Conservation (phyloP, 2,329 filamentous ascomycete genomes). For the Drechslera avenae region DNA sequence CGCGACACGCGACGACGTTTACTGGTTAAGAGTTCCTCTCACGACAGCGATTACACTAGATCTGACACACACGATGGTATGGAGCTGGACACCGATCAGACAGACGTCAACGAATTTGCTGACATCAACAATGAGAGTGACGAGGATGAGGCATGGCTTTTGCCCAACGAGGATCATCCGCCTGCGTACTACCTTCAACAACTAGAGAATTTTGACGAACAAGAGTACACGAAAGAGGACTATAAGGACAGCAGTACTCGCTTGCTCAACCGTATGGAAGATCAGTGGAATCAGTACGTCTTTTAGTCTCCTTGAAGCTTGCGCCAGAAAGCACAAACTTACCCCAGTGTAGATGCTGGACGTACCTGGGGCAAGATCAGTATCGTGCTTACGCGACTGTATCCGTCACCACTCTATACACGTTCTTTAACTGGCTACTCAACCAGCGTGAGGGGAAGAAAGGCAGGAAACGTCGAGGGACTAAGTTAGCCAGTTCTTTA, state of each 20-base stretch:
- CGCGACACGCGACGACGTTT: constrained; percentile 11
- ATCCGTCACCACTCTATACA: constrained; percentile 15
- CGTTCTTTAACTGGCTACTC: constrained; percentile 25
- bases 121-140: constrained; percentile 8
- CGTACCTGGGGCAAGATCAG: constrained; percentile 13
- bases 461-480: constrained; percentile 17
- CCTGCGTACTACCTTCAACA: constrained; percentile 25
- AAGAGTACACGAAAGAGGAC: constrained; percentile 23
- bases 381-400: constrained; percentile 11
- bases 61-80: constrained; percentile 14
- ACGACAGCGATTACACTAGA: constrained; percentile 16
- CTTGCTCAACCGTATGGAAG: constrained; percentile 24
- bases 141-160: constrained; percentile 13
- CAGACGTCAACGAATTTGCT: constrained; percentile 10
- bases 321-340: constrained; percentile 11
- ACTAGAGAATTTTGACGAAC: constrained; percentile 18
- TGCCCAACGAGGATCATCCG: constrained; percentile 14
- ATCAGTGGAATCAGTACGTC: constrained; percentile 26
- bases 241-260: constrained; percentile 25
- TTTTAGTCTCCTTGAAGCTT: constrained; percentile 6
- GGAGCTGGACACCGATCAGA: constrained; percentile 17
- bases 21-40: constrained; percentile 13
- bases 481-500: constrained; percentile 17
- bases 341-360: constrained; percentile 18
- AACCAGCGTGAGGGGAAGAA: constrained; percentile 10